Evolutionary conservation across 2,329 filamentous ascomycete genomes (phyloP).

Genomic region (Berkeleyomyces basicola): DNA sequence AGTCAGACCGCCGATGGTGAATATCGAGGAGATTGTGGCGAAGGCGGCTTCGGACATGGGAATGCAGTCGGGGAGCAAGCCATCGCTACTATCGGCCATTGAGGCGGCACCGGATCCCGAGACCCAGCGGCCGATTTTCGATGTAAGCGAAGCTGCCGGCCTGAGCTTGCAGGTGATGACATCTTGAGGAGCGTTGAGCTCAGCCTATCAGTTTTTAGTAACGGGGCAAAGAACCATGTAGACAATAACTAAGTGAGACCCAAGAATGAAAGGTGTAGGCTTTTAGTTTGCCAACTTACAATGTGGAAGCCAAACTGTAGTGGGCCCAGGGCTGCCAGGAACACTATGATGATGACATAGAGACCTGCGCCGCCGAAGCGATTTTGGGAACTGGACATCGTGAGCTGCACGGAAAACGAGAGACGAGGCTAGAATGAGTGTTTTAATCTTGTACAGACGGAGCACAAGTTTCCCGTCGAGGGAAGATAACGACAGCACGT

Average conservation of each 20-base stretch:
- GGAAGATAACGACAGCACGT: too few species aligned
- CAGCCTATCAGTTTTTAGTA: conserved; percentile 40
- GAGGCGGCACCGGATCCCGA: conserved; percentile 17
- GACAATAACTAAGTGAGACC: background rate
- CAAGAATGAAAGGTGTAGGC: background rate
- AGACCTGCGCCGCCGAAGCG: conserved; percentile 17
- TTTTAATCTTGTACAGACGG: background rate
- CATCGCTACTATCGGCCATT: conserved; percentile 15
- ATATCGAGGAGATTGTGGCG: conserved; percentile 76
- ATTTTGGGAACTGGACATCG: background rate
- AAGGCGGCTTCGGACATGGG: conserved; percentile 71
- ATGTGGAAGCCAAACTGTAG: conserved; percentile 91
- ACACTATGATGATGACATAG: conserved; percentile 62
- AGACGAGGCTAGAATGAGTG: background rate
- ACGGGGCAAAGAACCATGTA: background rate
- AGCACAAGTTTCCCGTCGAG: too few species aligned
- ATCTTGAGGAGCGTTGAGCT: conserved; percentile 88
- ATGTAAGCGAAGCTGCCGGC: conserved; percentile 21
- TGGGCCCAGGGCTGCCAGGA: conserved; percentile 66
- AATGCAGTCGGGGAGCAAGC: conserved; percentile 55
- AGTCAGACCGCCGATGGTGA: conserved; percentile 72
- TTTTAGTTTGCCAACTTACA: conserved; percentile 30
- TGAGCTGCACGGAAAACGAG: background rate
- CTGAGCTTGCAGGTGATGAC: conserved; percentile 70
- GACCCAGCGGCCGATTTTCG: conserved; percentile 18